Evolutionary conservation across 768 basidiomycete genomes (phyloP), one percentile per base, ranked within the genome.

Genomic region (Flagelloscypha sp.): DNA sequence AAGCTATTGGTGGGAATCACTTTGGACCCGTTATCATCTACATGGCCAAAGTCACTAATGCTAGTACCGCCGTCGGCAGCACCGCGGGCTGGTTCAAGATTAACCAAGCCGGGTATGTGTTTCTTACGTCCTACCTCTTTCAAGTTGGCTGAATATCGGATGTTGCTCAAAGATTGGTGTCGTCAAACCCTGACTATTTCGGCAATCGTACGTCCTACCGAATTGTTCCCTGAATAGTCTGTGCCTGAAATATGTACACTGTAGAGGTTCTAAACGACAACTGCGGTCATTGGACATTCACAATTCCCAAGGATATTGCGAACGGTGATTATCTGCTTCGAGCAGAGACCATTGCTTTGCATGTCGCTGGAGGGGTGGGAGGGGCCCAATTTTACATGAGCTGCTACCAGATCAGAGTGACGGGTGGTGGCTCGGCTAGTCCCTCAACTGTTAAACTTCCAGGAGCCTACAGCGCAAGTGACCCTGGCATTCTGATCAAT

Each of bases 1-100:
- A 72, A 42, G 70, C 68, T 8, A 72, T 73, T 41, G 70, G 70
- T 16, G 71, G 70, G 12, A 57, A 63, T 33, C 71, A 74, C 47
- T 68, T 59, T 41, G 72, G 72, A 3, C 70, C 70, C 27, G 59
- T 69, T 34, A 58, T 57, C 34, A 59, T 68, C 27, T 71, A 72
- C 54, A 59, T 72, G 61, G 70, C 69, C 22, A 59, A 63, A 30
- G 70, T 73, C 22, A 41, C 32, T 29, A 60, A 72, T 45, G 69
- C 71, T 0, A 61, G 49, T 1, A 59, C 58, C 24, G 71, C 71
- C 3, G 58, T 58, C 35, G 66, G 66, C n/a, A 51, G 62, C 24
- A 40, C 60, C 18, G 70, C 70, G 3, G 50, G 65, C 45, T 76
- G 69, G 69, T 73, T 76, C 59, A 74, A 76, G 65, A 66, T 72